Evolutionary conservation across 257 asterid species (phyloP).

Genomic region (Mentha longifolia): DNA sequence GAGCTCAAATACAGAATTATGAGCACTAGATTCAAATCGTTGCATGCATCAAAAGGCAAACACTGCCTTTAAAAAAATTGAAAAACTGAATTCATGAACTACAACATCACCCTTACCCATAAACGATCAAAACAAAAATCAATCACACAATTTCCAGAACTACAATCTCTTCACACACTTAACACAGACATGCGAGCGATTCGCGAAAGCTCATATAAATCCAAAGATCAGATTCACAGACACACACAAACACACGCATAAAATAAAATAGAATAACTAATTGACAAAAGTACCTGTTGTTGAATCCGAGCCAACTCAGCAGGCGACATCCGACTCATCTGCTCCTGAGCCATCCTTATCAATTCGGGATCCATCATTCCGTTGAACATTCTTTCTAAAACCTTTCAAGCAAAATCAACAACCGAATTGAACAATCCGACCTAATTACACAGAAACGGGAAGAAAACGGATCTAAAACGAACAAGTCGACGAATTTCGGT

Average conservation of each 20-base stretch:
- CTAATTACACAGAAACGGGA: conserved; percentile 1
- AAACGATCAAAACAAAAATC: background rate
- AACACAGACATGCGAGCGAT: conserved; percentile 13
- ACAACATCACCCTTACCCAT: conserved; percentile 11
- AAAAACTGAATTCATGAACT: background rate
- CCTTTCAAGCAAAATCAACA: conserved; percentile 30
- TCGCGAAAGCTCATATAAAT: background rate
- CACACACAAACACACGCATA: background rate
- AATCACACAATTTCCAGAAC: background rate
- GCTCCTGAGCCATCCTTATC: conserved; percentile 95
- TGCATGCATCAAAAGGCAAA: background rate
- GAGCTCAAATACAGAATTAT: too few relatives aligned
- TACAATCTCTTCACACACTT: background rate
- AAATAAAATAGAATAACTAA: background rate
- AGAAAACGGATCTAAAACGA: background rate
- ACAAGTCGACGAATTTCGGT: conserved; percentile 29
- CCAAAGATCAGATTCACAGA: conserved; percentile 20
- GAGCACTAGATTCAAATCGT: conserved; percentile 4
- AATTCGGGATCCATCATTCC: conserved; percentile 98
- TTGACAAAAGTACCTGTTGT: conserved; percentile 68
- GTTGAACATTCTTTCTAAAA: conserved; percentile 56
- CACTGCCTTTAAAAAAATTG: background rate
- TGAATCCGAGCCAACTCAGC: conserved; percentile 91
- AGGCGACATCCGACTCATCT: conserved; percentile 99
- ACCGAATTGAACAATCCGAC: conserved; percentile 15